phyloP scores from a whole-genome alignment of 2,329 filamentous ascomycete genomes.

The Xylariaceae sp. region DNA sequence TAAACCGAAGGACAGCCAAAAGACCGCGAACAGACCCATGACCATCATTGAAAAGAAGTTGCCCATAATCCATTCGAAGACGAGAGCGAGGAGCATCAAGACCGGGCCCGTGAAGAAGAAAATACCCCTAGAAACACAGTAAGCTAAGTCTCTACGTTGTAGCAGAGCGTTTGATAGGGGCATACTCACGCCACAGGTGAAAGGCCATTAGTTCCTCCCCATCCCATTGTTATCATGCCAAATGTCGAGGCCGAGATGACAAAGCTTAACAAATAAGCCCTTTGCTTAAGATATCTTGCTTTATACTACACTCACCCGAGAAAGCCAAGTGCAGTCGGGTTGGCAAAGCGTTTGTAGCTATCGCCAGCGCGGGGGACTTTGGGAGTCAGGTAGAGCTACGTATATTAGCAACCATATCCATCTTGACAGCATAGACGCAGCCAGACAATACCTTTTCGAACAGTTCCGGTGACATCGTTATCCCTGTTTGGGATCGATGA shows the following conservation, averaged over 20 bases:
- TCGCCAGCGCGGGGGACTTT: constrained; percentile 42
- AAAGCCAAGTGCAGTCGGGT: constrained; percentile 42
- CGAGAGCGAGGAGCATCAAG: constrained; percentile 48
- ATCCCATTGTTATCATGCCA: constrained; percentile 42
- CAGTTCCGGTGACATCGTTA: constrained; percentile 44
- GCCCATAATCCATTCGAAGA: constrained; percentile 57
- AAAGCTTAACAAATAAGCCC: constrained; percentile 33
- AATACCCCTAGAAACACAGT: constrained; percentile 35
- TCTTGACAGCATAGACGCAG: not conserved
- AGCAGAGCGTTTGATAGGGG: not conserved
- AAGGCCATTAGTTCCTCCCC: constrained; percentile 39
- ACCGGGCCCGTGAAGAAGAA: constrained; percentile 49
- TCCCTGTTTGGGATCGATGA: constrained; percentile 37
- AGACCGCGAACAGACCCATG: constrained; percentile 51
- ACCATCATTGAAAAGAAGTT: constrained; percentile 58
- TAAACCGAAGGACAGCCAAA: constrained; percentile 56
- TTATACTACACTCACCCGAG: constrained; percentile 35
- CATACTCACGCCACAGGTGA: constrained; percentile 39
- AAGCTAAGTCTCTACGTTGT: not conserved
- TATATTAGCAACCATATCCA: constrained; percentile 3
- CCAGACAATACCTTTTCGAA: constrained; percentile 38
- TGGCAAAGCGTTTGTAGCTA: constrained; percentile 42
- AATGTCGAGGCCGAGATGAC: constrained; percentile 44
- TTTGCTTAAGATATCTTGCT: not conserved
- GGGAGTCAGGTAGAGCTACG: constrained; percentile 42